Evolutionary conservation across 257 asterid species (phyloP), one percentile per base, ranked within the genome.

Genomic region (Ilex asprella): DNA sequence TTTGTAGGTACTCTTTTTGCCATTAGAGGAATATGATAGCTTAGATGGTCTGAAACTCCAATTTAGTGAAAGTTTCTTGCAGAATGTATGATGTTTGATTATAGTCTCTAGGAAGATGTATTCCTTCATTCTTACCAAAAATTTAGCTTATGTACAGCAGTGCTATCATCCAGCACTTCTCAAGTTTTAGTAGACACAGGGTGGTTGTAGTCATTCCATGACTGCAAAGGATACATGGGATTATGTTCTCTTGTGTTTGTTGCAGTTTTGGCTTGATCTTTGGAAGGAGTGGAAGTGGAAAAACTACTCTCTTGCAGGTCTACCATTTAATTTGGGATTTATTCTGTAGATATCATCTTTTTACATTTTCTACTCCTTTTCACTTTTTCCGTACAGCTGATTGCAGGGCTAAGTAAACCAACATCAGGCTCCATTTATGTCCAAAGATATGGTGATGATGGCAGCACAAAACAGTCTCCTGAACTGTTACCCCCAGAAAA

Each of bases 261-360:
- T 73, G 63, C 76, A 83, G 96, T 74, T 74, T 84, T 55, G 97
- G 97, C 63, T 76, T 92, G 86, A 85, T 89, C 60, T 83, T 82
- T 77, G 99, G 99, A 73, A 84, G 84, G 56, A 92, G 99, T 70
- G 99, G 99, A 68, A 92, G 96, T 56, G 99, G 99, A 64, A 92
- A 92, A 81, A 85, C 99, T 31, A 83, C 97, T 61, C 89, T 89
- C 27, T 80, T 92, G 81, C 97, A 92, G 96, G 97, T 92, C 59
- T 69, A 66, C 65, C 60, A 43, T 56, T 73, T 63, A 12, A 66
- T 67, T 50, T 6, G 52, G 12, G 31, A 46, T 16, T 29, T 67
- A 13, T 60, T 35, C 39, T 66, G 7, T 59, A 27, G 13, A 31
- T 39, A 32, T 53, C 63, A 12, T 72, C 31, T 43, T 21, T 35